phyloP scores from a whole-genome alignment of 2,329 filamentous ascomycete species.

The Pseudogymnoascus destructans region DNA sequence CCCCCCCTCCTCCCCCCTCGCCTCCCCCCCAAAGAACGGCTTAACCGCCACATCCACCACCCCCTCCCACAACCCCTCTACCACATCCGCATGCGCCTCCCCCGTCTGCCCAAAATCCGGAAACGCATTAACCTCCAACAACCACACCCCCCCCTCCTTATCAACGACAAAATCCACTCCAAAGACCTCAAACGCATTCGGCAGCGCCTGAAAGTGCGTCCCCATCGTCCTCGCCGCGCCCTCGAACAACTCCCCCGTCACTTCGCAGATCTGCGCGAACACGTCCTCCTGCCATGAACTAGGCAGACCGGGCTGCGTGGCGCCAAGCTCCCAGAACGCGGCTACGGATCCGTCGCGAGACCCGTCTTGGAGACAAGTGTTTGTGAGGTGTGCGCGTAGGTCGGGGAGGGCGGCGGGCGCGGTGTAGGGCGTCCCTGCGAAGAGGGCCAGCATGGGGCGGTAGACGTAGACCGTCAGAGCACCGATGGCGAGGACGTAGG shows the following conservation, averaged over 20 bases:
- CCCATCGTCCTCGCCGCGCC: slow-evolving; percentile 73
- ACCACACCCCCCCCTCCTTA: slow-evolving; percentile 46
- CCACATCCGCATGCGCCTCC: slow-evolving; percentile 53
- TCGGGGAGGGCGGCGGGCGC: slow-evolving; percentile 40
- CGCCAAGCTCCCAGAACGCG: slow-evolving; percentile 56
- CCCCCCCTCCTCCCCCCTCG: slow-evolving; percentile 24
- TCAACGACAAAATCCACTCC: slow-evolving; percentile 86
- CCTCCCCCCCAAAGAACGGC: slow-evolving; percentile 47
- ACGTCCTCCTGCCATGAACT: slow-evolving; percentile 43
- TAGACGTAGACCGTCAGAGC: slow-evolving; percentile 76
- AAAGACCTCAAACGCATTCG: slow-evolving; percentile 83
- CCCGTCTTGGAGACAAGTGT: slow-evolving; percentile 73
- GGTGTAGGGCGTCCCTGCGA: slow-evolving; percentile 62
- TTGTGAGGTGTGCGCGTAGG: slow-evolving; percentile 74
- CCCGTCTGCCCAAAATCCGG: slow-evolving; percentile 94
- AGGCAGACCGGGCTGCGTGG: slow-evolving; percentile 21
- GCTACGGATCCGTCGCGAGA: slow-evolving; percentile 52
- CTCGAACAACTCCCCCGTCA: slow-evolving; percentile 71
- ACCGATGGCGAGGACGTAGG: slow-evolving; percentile 75
- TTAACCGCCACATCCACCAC: slow-evolving; percentile 55
- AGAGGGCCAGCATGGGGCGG: slow-evolving; percentile 82
- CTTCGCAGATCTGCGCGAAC: slow-evolving; percentile 58
- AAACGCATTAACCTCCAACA: slow-evolving; percentile 91
- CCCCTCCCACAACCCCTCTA: slow-evolving; percentile 64
- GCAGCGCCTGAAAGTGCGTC: slow-evolving; percentile 81